These are phyloP conservation scores for Pythium phragmiticola DNA, from an alignment of 352 stramenopile species.

Conservation along the genomic window DNA sequence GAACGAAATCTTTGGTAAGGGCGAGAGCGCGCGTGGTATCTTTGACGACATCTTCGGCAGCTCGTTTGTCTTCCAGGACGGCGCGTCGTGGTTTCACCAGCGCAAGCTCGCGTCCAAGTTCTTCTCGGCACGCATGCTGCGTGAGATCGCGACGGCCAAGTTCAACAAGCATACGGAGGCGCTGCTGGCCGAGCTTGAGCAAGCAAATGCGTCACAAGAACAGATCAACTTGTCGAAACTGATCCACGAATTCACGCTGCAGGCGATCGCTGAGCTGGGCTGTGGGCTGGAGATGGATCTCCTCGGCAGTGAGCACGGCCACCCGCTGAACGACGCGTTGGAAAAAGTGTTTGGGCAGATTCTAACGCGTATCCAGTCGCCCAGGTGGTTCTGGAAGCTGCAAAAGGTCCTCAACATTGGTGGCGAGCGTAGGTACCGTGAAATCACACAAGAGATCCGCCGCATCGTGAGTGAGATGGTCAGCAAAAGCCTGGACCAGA, in stretches of 20 bases:
- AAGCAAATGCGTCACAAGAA: not conserved
- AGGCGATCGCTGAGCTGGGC: constrained; percentile 30
- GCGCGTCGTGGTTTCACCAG: constrained; percentile 22
- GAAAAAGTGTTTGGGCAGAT: constrained; percentile 6
- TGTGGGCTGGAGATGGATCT: constrained; percentile 27
- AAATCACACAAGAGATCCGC: constrained; percentile 1
- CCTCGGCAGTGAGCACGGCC: constrained; percentile 7
- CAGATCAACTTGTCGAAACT: constrained; percentile 20
- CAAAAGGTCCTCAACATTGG: constrained; percentile 20
- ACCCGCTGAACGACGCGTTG: constrained; percentile 16
- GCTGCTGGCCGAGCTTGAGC: constrained; percentile 4
- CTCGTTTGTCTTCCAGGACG: constrained; percentile 25
- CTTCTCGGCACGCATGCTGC: constrained; percentile 20
- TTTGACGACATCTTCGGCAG: constrained; percentile 23
- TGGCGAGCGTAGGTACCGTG: constrained; percentile 13
- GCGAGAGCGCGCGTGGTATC: constrained; percentile 4
- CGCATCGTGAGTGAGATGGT: constrained; percentile 22
- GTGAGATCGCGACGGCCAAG: constrained; percentile 10
- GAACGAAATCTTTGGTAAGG: constrained; percentile 21
- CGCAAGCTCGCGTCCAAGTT: constrained; percentile 23
- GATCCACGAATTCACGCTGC: constrained; percentile 26
- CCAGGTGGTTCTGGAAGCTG: constrained; percentile 23
- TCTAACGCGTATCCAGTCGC: constrained; percentile 11
- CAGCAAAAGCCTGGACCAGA: constrained; percentile 10
- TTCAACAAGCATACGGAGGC: constrained; percentile 18